Conservation (phyloP, 2,329 filamentous ascomycete genomes). For the Fusarium pseudograminearum region DNA sequence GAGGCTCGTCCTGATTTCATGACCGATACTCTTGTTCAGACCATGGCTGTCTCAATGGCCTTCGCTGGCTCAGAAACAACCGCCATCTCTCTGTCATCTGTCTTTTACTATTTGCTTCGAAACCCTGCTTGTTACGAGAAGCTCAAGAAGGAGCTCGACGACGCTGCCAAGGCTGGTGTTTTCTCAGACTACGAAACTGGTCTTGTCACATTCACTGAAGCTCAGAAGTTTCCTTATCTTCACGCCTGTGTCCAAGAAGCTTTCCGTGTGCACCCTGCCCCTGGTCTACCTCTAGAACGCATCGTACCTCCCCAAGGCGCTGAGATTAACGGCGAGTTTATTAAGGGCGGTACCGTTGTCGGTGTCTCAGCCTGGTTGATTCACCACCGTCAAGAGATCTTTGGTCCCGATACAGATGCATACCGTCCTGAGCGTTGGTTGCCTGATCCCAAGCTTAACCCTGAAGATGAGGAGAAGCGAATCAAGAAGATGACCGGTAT, state of each 20-base stretch:
- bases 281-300: slow-evolving; percentile 78
- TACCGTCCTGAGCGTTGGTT: slow-evolving; percentile 79
- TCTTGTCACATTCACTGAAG: slow-evolving; percentile 76
- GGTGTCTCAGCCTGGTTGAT: slow-evolving; percentile 82
- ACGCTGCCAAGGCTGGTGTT: slow-evolving; percentile 63
- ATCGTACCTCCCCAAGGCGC: slow-evolving; percentile 74
- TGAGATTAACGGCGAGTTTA: slow-evolving; percentile 70
- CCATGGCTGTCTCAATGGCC: slow-evolving; percentile 78
- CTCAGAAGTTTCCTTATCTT: slow-evolving; percentile 78
- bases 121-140: slow-evolving; percentile 66
- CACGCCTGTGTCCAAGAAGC: slow-evolving; percentile 83
- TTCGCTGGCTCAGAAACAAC: slow-evolving; percentile 85
- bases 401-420: slow-evolving; percentile 73
- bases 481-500: slow-evolving; percentile 48
- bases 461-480: slow-evolving; percentile 58
- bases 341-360: slow-evolving; percentile 78
- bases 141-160: slow-evolving; percentile 73
- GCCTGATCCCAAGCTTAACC: slow-evolving; percentile 55
- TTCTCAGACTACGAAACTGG: slow-evolving; percentile 66
- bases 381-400: slow-evolving; percentile 75
- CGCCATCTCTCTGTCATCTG: slow-evolving; percentile 76
- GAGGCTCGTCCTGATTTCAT: slow-evolving; percentile 77
- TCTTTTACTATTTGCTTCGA: slow-evolving; percentile 81
- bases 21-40: slow-evolving; percentile 75
- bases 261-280: slow-evolving; percentile 80